phyloP scores from a whole-genome alignment of 2,329 filamentous ascomycete genomes.

The Pseudogymnoascus sp. region DNA sequence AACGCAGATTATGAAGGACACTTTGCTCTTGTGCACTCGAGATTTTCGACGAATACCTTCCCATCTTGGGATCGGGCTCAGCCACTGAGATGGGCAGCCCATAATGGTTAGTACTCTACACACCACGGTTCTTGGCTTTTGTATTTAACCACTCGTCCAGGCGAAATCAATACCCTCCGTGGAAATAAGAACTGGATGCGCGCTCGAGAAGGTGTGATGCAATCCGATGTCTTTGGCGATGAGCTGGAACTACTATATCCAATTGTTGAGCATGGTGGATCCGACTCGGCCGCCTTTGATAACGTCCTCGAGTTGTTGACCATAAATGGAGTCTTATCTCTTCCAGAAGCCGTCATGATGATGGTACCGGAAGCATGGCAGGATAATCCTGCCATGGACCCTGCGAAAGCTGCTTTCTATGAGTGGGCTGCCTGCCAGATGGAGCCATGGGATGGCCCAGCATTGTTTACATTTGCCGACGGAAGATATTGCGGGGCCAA shows the following conservation, averaged over 20 bases:
- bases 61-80: constrained; percentile 97
- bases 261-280: constrained; percentile 92
- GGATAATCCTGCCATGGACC: constrained; percentile 84
- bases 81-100: constrained; percentile 89
- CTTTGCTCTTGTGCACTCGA: constrained; percentile 92
- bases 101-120: constrained; percentile 60
- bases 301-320: constrained; percentile 89
- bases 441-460: constrained; percentile 97
- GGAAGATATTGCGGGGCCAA: constrained; percentile 96
- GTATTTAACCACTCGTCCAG: constrained; percentile 30
- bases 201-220: constrained; percentile 88
- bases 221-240: constrained; percentile 84
- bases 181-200: constrained; percentile 99
- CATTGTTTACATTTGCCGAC: constrained; percentile 93
- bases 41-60: constrained; percentile 97
- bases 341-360: constrained; percentile 94
- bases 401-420: constrained; percentile 93
- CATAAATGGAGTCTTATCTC: constrained; percentile 90
- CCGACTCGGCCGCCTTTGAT: constrained; percentile 93
- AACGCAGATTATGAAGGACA: constrained; percentile 96
- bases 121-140: constrained; percentile 20
- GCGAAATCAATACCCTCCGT: constrained; percentile 91
- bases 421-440: constrained; percentile 98
- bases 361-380: constrained; percentile 99
- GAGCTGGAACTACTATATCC: constrained; percentile 87